Evolutionary conservation across 176 grass and related monocot species (phyloP), one percentile per base, ranked within the genome.

Genomic region (Alloteropsis semialata): DNA sequence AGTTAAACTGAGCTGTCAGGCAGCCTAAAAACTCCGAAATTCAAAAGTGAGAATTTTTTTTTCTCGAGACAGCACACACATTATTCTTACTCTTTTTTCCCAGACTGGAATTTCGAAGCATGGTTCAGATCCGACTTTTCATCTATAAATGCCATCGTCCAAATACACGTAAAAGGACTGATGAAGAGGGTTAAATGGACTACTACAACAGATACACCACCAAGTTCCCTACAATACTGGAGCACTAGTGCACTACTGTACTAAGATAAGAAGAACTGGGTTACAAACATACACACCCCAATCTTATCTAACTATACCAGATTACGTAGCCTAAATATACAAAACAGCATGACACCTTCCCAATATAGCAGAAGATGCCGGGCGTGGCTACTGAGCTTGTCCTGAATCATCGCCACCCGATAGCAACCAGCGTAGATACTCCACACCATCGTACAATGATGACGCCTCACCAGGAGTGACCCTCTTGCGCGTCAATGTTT

Each of bases 401-500:
- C 56, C 69, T 2, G 71, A 74, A 76, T 12, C 37, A 45, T 73
- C 69, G 0, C 56, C 75, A 17, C 25, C 68, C 4, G 68, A 72
- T 0, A 93, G 54, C 65, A 90, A 34, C 92, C 92, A 90, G 11
- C 82, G 80, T 24, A 90, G 29, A 27, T 90, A 94, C 61, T 67
- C 74, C 0, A 7, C 28, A 9, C 92, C 92, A 22, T 94, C 75
- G 0, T 84, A 82, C 25, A 84, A 48, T 0, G 48, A 42, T 0
- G 92, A 86, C 25, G 41, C 79, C 53, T 81, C 55, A 3, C 56
- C 11, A 0, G 75, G 24, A n/a, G 65, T 57, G 61, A 94, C 86
- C 83, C 86, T 81, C 82, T 90, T 94, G 62, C 85, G 85, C 17
- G 74, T 55, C 46, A 90, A 24, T 0, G 62, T 88, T 64, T 93